phyloP scores from a whole-genome alignment of 345 rosid genomes.

The Barbarea vulgaris region DNA sequence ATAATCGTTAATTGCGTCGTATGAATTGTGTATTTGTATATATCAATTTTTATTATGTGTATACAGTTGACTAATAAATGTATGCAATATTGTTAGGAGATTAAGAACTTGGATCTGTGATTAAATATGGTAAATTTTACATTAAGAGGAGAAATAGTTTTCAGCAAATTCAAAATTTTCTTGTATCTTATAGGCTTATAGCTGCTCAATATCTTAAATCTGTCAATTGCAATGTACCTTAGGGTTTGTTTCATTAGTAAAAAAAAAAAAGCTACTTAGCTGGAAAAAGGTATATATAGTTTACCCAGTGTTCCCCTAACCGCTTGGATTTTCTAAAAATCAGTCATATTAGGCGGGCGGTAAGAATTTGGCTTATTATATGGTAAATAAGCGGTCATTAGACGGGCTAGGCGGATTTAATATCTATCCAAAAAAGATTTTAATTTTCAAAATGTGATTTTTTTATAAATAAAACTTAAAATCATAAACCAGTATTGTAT shows the following conservation, averaged over 20 bases:
- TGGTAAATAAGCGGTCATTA: too few species aligned
- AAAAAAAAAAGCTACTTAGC: background rate
- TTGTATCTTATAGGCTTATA: background rate
- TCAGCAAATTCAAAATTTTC: background rate
- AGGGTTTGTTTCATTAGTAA: background rate
- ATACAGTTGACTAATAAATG: background rate
- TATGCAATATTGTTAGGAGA: background rate
- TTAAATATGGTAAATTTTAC: background rate
- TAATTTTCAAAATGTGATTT: too few species aligned
- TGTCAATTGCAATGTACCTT: background rate
- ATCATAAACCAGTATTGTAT: too few species aligned
- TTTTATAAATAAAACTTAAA: too few species aligned
- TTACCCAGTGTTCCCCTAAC: too few species aligned
- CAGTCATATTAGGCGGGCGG: too few species aligned
- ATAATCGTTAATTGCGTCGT: background rate
- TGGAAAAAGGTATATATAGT: background rate
- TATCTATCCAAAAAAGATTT: too few species aligned
- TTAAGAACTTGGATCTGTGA: background rate
- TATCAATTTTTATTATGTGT: background rate
- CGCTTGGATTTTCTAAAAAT: too few species aligned
- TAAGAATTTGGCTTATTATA: too few species aligned
- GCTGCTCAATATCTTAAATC: background rate
- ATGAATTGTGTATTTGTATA: background rate
- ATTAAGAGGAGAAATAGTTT: background rate
- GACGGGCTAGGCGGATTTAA: too few species aligned